Percentiles rank a stretch among this genome's conserved stretches.
phyloP scores from a whole-genome alignment of 495 filamentous ascomycete species.

The Neurospora tetraspora region DNA sequence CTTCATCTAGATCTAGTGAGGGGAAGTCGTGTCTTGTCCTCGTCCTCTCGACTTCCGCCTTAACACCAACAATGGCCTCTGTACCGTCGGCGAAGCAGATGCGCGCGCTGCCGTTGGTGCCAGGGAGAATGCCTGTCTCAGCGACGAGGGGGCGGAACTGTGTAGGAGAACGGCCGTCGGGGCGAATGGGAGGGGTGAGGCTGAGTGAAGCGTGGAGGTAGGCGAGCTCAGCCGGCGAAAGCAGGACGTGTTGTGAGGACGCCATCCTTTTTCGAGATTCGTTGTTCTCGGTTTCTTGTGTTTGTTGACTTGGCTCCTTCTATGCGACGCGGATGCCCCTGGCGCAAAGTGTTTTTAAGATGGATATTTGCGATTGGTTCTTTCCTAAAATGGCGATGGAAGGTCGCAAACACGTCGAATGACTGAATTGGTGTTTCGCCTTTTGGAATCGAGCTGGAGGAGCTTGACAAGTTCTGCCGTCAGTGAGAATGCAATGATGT shows the following conservation, averaged over 20 bases:
- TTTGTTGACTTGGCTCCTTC: background rate
- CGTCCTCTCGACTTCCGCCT: constrained; percentile 80
- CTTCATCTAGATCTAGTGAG: constrained; percentile 9
- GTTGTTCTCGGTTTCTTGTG: background rate
- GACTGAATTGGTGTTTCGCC: background rate
- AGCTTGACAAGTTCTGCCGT: background rate
- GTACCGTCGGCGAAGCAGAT: constrained; percentile 92
- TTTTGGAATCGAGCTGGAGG: background rate
- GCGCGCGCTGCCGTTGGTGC: constrained; percentile 82
- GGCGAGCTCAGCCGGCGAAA: constrained; percentile 92
- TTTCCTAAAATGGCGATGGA: background rate
- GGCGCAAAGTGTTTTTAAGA: background rate
- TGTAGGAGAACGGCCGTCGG: constrained; percentile 70
- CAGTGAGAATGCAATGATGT: background rate
- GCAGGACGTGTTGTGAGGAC: constrained; percentile 44
- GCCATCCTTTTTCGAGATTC: constrained; percentile 14
- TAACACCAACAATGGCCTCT: constrained; percentile 90
- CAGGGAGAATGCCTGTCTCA: constrained; percentile 80
- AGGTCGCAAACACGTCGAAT: background rate
- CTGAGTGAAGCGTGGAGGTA: constrained; percentile 87
- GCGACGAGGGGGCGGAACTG: constrained; percentile 87
- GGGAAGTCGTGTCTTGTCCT: constrained; percentile 23
- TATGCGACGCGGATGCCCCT: background rate
- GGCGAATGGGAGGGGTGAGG: constrained; percentile 70
- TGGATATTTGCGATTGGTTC: background rate